Evolutionary conservation across 2,329 filamentous ascomycete species (phyloP).

Genomic region (Lithohypha guttulata): DNA sequence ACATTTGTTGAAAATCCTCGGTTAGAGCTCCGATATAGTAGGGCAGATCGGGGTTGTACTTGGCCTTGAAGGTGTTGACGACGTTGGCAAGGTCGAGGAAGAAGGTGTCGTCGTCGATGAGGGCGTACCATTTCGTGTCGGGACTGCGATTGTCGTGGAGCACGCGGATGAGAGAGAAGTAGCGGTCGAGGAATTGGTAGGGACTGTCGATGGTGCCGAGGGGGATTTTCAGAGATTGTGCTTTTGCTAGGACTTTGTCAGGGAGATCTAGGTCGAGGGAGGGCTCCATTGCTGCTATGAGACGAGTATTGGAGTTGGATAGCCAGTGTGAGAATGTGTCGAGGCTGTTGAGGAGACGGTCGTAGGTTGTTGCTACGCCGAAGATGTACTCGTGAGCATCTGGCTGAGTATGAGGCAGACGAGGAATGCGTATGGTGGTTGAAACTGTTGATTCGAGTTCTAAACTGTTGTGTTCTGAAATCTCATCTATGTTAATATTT

Average conservation of each 20-base stretch:
- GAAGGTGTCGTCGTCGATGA: slow-evolving; percentile 56
- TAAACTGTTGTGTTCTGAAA: neutral
- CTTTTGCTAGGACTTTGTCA: slow-evolving; percentile 26
- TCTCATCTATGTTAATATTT: slow-evolving; percentile 5
- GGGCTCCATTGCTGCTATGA: slow-evolving; percentile 43
- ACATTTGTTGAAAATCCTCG: slow-evolving; percentile 44
- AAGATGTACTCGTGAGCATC: slow-evolving; percentile 46
- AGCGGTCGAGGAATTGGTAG: slow-evolving; percentile 38
- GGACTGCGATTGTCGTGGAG: slow-evolving; percentile 29
- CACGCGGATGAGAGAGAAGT: slow-evolving; percentile 46
- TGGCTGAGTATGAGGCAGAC: neutral
- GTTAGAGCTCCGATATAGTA: slow-evolving; percentile 48
- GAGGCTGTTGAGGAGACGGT: slow-evolving; percentile 42
- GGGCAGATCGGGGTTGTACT: slow-evolving; percentile 40
- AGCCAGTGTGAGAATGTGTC: slow-evolving; percentile 48
- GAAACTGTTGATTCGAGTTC: neutral
- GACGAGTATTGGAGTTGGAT: slow-evolving; percentile 38
- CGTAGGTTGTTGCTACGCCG: slow-evolving; percentile 45
- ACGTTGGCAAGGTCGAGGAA: slow-evolving; percentile 46
- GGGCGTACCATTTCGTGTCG: slow-evolving; percentile 43
- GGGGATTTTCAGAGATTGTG: slow-evolving; percentile 32
- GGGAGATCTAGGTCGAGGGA: slow-evolving; percentile 24
- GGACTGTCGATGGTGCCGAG: slow-evolving; percentile 28
- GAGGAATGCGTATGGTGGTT: slow-evolving; percentile 3
- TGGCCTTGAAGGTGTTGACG: slow-evolving; percentile 33